These are phyloP conservation scores for Russula abietina DNA, from an alignment of 768 basidiomycete genomes.

Conservation along the genomic window DNA sequence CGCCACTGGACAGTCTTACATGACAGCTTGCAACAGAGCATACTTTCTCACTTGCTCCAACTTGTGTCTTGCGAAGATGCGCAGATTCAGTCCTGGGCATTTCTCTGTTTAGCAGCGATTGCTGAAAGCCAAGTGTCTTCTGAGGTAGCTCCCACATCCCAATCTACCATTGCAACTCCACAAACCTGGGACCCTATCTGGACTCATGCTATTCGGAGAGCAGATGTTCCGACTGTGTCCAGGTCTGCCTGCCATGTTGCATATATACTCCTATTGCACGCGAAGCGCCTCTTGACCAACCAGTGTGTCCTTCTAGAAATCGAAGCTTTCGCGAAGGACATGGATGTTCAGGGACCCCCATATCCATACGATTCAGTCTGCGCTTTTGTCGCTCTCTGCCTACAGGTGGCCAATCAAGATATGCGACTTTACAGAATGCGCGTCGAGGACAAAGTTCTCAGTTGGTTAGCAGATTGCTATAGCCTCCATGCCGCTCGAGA, in stretches of 20 bases:
- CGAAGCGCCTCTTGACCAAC: slow-evolving; percentile 42
- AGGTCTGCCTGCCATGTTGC: slow-evolving; percentile 76
- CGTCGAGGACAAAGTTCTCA: slow-evolving; percentile 78
- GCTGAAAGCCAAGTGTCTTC: slow-evolving; percentile 32
- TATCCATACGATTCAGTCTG: slow-evolving; percentile 89
- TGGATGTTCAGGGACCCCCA: slow-evolving; percentile 86
- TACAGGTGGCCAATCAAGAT: slow-evolving; percentile 72
- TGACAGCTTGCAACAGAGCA: slow-evolving; percentile 46
- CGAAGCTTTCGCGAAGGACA: slow-evolving; percentile 69
- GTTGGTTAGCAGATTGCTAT: slow-evolving; percentile 79
- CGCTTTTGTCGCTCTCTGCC: slow-evolving; percentile 62
- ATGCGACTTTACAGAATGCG: slow-evolving; percentile 77
- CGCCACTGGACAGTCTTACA: slow-evolving; percentile 68
- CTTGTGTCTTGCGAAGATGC: slow-evolving; percentile 61
- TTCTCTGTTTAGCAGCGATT: slow-evolving; percentile 72
- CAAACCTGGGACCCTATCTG: slow-evolving; percentile 68
- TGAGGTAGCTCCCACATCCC: slow-evolving; percentile 12
- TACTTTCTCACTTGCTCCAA: slow-evolving; percentile 51
- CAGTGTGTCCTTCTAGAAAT: slow-evolving; percentile 65
- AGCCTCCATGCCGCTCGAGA: slow-evolving; percentile 35
- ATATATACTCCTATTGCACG: slow-evolving; percentile 45
- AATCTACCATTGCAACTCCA: slow-evolving; percentile 10
- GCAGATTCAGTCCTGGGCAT: slow-evolving; percentile 74
- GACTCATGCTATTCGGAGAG: slow-evolving; percentile 73
- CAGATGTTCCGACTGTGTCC: slow-evolving; percentile 59